Percentiles rank a stretch among this genome's conserved stretches.
These are phyloP conservation scores for Colletotrichum tropicale DNA, from an alignment of 2,329 filamentous ascomycete genomes.

Conservation along the genomic window DNA sequence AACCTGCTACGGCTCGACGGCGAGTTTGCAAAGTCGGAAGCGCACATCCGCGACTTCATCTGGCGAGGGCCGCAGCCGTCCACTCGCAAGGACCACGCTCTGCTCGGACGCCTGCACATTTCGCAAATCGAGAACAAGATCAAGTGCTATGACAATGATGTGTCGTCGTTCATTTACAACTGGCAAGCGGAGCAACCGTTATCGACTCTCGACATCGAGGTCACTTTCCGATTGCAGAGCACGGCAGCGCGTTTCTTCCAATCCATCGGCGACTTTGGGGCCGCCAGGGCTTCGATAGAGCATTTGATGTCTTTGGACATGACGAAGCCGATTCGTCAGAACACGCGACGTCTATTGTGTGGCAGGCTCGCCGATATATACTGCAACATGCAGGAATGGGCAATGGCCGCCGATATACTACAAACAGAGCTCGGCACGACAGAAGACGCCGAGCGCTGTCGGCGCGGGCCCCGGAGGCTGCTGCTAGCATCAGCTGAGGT, in stretches of 20 bases:
- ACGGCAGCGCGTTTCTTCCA: constrained; percentile 35
- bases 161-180: constrained; percentile 31
- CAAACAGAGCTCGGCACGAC: constrained; percentile 25
- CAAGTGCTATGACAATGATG: constrained; percentile 31
- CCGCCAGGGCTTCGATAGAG: constrained; percentile 31
- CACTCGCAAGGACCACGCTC: constrained; percentile 30
- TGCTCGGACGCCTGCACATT: constrained; percentile 35
- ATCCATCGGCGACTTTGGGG: constrained; percentile 33
- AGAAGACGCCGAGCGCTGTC: constrained; percentile 14
- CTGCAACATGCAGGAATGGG: constrained; percentile 30
- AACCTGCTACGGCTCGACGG: constrained; percentile 32
- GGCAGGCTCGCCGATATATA: constrained; percentile 32
- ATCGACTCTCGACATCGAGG: constrained; percentile 35
- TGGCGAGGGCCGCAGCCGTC: constrained; percentile 8
- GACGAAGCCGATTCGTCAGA: constrained; percentile 27
- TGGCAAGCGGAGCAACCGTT: constrained; percentile 33
- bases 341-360: constrained; percentile 29
- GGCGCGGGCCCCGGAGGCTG: constrained; percentile 27
- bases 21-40: constrained; percentile 27
- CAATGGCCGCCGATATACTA: constrained; percentile 24
- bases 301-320: constrained; percentile 31
- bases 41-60: constrained; percentile 27
- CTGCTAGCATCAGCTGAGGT: constrained; percentile 28
- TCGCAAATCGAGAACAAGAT: constrained; percentile 39
- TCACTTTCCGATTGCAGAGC: constrained; percentile 35